Evolutionary conservation across 2,329 filamentous ascomycete genomes (phyloP).

Genomic region (Ascochyta lentis): DNA sequence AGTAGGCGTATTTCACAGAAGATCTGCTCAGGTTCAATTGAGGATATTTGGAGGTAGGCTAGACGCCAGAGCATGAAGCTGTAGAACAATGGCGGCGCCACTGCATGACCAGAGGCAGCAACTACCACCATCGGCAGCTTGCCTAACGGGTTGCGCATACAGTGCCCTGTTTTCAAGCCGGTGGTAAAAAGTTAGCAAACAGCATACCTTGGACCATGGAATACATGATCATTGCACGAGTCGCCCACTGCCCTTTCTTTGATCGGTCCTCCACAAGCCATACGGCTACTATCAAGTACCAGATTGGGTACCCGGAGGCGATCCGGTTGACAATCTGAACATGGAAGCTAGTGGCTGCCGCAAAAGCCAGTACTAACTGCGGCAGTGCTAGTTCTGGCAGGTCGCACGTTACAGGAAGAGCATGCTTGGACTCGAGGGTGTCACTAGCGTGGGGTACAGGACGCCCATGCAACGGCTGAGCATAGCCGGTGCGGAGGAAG

Average conservation of each 20-base stretch:
- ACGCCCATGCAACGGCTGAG: conserved; percentile 41
- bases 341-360: conserved; percentile 83
- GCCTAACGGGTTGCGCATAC: background rate
- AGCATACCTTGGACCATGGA: conserved; percentile 80
- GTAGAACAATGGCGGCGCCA: background rate
- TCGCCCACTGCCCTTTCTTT: conserved; percentile 21
- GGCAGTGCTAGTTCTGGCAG: conserved; percentile 66
- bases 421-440: conserved; percentile 12
- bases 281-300: conserved; percentile 80
- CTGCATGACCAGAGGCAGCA: background rate
- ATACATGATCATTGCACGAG: conserved; percentile 75
- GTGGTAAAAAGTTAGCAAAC: conserved; percentile 90
- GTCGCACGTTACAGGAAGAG: conserved; percentile 12
- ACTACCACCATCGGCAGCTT: background rate
- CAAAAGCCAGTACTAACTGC: conserved; percentile 73
- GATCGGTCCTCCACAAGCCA: conserved; percentile 24
- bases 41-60: background rate
- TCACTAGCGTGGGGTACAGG: conserved; percentile 23
- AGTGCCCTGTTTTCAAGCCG: conserved; percentile 59
- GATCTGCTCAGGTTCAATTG: background rate
- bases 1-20: background rate
- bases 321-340: conserved; percentile 93
- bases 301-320: conserved; percentile 85
- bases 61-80: background rate
- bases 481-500: conserved; percentile 52